These are phyloP conservation scores for Cryphonectria nitschkei DNA, from an alignment of 2,329 filamentous ascomycete species.

Conservation along the genomic window DNA sequence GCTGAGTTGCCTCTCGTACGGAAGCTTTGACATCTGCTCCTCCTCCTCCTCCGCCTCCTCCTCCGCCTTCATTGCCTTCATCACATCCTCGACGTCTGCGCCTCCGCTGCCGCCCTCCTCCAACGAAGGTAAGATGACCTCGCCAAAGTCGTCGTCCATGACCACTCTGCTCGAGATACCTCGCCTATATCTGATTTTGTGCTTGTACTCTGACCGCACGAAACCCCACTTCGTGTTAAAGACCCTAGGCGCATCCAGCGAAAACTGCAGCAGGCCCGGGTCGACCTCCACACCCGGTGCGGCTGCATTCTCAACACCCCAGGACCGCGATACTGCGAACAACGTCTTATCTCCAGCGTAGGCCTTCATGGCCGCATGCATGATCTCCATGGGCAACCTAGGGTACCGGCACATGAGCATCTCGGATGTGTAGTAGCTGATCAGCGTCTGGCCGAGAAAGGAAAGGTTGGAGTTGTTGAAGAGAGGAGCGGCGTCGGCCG, in stretches of 20 bases:
- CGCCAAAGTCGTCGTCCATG: conserved; percentile 84
- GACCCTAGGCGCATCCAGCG: conserved; percentile 50
- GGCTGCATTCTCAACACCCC: conserved; percentile 89
- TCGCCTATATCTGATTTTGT: conserved; percentile 62
- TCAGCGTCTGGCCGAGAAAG: conserved; percentile 78
- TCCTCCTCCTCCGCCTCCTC: conserved; percentile 31
- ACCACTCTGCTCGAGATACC: conserved; percentile 78
- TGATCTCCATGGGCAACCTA: conserved; percentile 83
- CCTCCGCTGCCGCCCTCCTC: conserved; percentile 13
- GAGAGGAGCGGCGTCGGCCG: conserved; percentile 75
- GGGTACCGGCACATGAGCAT: conserved; percentile 87
- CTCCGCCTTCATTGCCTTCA: conserved; percentile 32
- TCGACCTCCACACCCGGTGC: conserved; percentile 90
- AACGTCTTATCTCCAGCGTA: conserved; percentile 80
- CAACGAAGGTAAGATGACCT: conserved; percentile 45
- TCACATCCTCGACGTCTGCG: conserved; percentile 32
- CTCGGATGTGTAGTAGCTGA: conserved; percentile 89
- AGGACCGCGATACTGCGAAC: conserved; percentile 74
- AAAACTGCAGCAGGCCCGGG: conserved; percentile 85
- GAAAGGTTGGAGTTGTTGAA: conserved; percentile 91
- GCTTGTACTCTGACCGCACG: conserved; percentile 51
- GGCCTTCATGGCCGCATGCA: conserved; percentile 84
- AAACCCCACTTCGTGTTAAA: conserved; percentile 55
- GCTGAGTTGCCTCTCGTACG: conserved; percentile 22
- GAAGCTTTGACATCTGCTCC: conserved; percentile 21